Evolutionary conservation across 352 stramenopile genomes (phyloP).

Genomic region (Blastocystis sp.): DNA sequence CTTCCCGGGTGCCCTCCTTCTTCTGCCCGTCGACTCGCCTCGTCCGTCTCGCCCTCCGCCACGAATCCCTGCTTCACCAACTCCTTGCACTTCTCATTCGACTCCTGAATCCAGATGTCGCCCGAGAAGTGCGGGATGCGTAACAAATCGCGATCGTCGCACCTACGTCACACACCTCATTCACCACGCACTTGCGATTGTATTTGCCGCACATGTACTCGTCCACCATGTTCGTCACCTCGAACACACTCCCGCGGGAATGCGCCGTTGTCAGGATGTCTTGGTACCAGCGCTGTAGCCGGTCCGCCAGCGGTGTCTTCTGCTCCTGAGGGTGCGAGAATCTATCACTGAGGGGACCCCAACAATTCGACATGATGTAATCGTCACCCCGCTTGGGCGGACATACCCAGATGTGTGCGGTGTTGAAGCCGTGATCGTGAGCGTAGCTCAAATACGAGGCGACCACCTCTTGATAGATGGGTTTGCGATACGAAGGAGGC

Average conservation of each 20-base stretch:
- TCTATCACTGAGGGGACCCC: neutral
- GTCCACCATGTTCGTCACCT: slow-evolving; percentile 93
- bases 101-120: slow-evolving; percentile 78
- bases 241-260: slow-evolving; percentile 84
- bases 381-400: slow-evolving; percentile 96
- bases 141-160: slow-evolving; percentile 78
- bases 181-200: slow-evolving; percentile 77
- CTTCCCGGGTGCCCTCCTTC: neutral
- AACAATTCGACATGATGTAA: slow-evolving; percentile 91
- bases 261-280: slow-evolving; percentile 84
- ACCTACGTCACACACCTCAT: slow-evolving; percentile 80
- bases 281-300: slow-evolving; percentile 91
- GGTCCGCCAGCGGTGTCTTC: slow-evolving; percentile 95
- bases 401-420: slow-evolving; percentile 97
- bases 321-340: slow-evolving; percentile 92
- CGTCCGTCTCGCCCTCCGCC: slow-evolving; percentile 74
- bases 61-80: slow-evolving; percentile 76
- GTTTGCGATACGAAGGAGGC: slow-evolving; percentile 89
- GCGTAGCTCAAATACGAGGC: slow-evolving; percentile 96
- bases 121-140: slow-evolving; percentile 70
- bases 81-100: slow-evolving; percentile 77
- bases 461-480: slow-evolving; percentile 97
- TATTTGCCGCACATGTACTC: slow-evolving; percentile 84
- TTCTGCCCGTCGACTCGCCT: neutral
- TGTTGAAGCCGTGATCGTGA: slow-evolving; percentile 91